Percentiles rank a stretch among this genome's conserved stretches.
phyloP scores from a whole-genome alignment of 2,329 filamentous ascomycete species.

The Exophiala sp. region DNA sequence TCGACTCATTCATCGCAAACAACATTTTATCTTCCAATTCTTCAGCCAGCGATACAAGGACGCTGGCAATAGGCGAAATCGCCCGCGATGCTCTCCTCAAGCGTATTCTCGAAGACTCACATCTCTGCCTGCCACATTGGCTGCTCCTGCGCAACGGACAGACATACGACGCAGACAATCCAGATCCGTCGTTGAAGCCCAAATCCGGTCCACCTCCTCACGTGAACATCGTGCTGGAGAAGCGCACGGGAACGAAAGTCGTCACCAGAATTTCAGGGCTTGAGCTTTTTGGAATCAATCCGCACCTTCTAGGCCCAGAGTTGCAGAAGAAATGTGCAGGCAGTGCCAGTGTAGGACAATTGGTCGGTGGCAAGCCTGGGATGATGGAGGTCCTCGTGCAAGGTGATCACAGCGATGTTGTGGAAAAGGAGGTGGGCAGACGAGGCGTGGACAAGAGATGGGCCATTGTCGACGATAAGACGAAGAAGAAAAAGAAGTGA shows the following conservation, averaged over 20 bases:
- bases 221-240: slow-evolving; percentile 58
- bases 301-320: slow-evolving; percentile 61
- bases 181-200: slow-evolving; percentile 50
- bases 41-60: slow-evolving; percentile 53
- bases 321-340: slow-evolving; percentile 65
- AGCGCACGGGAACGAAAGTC: slow-evolving; percentile 63
- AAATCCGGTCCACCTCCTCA: slow-evolving; percentile 61
- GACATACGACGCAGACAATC: slow-evolving; percentile 34
- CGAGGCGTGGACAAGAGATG: slow-evolving; percentile 58
- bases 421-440: slow-evolving; percentile 57
- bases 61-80: slow-evolving; percentile 56
- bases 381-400: slow-evolving; percentile 67
- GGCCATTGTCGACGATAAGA: slow-evolving; percentile 66
- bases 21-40: slow-evolving; percentile 54
- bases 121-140: slow-evolving; percentile 54
- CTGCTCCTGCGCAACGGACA: slow-evolving; percentile 52
- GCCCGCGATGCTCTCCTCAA: slow-evolving; percentile 60
- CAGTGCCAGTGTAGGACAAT: slow-evolving; percentile 61
- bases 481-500: slow-evolving; percentile 55
- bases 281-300: slow-evolving; percentile 60
- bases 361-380: slow-evolving; percentile 60
- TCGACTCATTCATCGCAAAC: slow-evolving; percentile 62
- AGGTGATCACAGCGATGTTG: slow-evolving; percentile 61
- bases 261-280: slow-evolving; percentile 61
- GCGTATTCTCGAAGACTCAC: slow-evolving; percentile 51